These are phyloP conservation scores for Suillus tomentosus DNA, from an alignment of 768 basidiomycete species.

Conservation along the genomic window DNA sequence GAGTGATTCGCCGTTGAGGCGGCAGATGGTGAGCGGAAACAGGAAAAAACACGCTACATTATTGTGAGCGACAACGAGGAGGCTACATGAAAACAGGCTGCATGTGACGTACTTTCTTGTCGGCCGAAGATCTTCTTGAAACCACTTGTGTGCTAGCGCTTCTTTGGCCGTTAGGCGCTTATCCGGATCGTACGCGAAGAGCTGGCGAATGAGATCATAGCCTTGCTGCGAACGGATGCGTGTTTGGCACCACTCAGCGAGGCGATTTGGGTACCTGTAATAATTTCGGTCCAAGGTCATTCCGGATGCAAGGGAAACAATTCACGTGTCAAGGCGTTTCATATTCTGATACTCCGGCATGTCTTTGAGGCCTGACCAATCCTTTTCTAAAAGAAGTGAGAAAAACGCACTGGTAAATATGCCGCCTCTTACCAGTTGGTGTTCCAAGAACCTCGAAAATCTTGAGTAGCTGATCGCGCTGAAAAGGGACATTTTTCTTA, in stretches of 20 bases:
- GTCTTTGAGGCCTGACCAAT: constrained; percentile 83
- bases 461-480: constrained; percentile 90
- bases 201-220: constrained; percentile 79
- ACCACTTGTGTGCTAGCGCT: constrained; percentile 88
- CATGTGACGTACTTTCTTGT: constrained; percentile 70
- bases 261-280: constrained; percentile 58
- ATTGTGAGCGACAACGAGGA: constrained; percentile 1
- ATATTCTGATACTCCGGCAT: constrained; percentile 90
- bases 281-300: constrained; percentile 23
- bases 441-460: constrained; percentile 96
- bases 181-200: constrained; percentile 92
- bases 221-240: constrained; percentile 63
- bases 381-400: constrained; percentile 55
- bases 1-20: constrained; percentile 85
- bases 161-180: constrained; percentile 80
- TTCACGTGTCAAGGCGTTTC: constrained; percentile 74
- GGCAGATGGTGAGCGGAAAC: constrained; percentile 69
- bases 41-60: constrained; percentile 69
- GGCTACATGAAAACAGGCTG: constrained; percentile 2
- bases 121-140: constrained; percentile 85
- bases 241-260: constrained; percentile 73
- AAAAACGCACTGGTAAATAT: constrained; percentile 5
- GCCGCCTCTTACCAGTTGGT: constrained; percentile 65
- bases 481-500: constrained; percentile 97
- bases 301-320: constrained; percentile 14